Conservation (phyloP, 306 rosid genomes). For the Begonia peltatifolia region DNA sequence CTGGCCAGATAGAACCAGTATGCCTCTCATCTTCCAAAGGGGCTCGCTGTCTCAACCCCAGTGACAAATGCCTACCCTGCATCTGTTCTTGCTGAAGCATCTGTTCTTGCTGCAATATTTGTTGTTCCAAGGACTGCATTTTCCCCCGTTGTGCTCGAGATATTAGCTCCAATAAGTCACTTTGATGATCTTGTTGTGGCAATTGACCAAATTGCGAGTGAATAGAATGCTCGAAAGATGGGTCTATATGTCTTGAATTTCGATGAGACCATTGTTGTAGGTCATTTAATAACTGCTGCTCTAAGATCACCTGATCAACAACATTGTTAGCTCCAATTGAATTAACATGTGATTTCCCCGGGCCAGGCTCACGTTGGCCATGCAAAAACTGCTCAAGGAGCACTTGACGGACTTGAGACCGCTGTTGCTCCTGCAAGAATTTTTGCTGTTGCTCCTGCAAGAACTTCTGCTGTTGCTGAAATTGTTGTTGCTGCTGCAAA, state of each 20-base stretch:
- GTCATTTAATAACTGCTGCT: constrained; percentile 29
- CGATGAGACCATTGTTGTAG: constrained; percentile 37
- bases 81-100: constrained; percentile 26
- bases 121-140: constrained; percentile 31
- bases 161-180: constrained; percentile 28
- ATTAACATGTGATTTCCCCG: constrained; percentile 33
- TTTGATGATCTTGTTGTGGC: constrained; percentile 25
- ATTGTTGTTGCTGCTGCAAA: constrained; percentile 31
- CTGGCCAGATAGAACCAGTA: constrained; percentile 24
- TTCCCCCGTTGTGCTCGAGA: constrained; percentile 34
- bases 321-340: constrained; percentile 27
- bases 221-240: constrained; percentile 35
- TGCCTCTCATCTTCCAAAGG: constrained; percentile 29
- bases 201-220: constrained; percentile 33
- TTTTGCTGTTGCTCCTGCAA: constrained; percentile 36
- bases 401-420: constrained; percentile 32
- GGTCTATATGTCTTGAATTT: constrained; percentile 29
- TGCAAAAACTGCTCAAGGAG: constrained; percentile 35
- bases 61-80: constrained; percentile 33
- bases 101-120: constrained; percentile 3
- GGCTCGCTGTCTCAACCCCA: constrained; percentile 29
- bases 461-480: constrained; percentile 27
- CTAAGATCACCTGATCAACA: constrained; percentile 29
- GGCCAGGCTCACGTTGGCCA: constrained; percentile 33
- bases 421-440: constrained; percentile 44